Percentiles rank a stretch among this genome's conserved stretches.
These are phyloP conservation scores for Ogataea trehalophila DNA, from an alignment of 805 yeast species.

Conservation along the genomic window DNA sequence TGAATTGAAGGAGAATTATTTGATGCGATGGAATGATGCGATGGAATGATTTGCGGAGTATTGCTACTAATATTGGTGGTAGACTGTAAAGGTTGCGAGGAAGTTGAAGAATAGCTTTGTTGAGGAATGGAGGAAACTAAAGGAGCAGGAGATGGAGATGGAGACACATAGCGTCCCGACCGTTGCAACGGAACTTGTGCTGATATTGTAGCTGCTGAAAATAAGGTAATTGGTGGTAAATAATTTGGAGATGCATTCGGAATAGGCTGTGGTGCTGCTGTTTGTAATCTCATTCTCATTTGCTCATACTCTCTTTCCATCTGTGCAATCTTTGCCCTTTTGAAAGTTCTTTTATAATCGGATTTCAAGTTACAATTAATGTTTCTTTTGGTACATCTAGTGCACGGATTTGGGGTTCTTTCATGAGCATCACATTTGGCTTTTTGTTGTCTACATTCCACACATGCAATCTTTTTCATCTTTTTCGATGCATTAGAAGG, in stretches of 20 bases:
- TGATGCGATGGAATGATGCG: background rate
- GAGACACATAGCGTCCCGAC: slow-evolving; percentile 4
- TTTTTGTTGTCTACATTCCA: slow-evolving; percentile 94
- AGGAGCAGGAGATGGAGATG: slow-evolving; percentile 12
- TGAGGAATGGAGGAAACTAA: background rate
- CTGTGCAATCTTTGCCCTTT: slow-evolving; percentile 78
- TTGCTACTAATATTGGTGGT: background rate
- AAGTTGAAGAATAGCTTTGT: background rate
- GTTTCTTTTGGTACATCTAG: slow-evolving; percentile 71
- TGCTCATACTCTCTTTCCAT: slow-evolving; percentile 76
- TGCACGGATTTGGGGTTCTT: slow-evolving; percentile 71
- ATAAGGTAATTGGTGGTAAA: slow-evolving; percentile 12
- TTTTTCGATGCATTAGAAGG: slow-evolving; percentile 2
- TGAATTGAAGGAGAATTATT: too few species aligned
- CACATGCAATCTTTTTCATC: slow-evolving; percentile 77
- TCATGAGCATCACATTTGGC: slow-evolving; percentile 84
- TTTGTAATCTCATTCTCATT: slow-evolving; percentile 36
- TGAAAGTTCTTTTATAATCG: slow-evolving; percentile 84
- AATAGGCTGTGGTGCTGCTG: slow-evolving; percentile 2
- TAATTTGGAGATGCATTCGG: slow-evolving; percentile 5
- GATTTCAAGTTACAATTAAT: slow-evolving; percentile 68
- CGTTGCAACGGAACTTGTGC: slow-evolving; percentile 6
- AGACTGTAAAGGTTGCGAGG: background rate
- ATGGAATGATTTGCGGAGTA: background rate
- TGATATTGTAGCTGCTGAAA: slow-evolving; percentile 7